Base-by-base conservation (phyloP, 495 filamentous ascomycete species). In the Amniculicola lignicola region DNA sequence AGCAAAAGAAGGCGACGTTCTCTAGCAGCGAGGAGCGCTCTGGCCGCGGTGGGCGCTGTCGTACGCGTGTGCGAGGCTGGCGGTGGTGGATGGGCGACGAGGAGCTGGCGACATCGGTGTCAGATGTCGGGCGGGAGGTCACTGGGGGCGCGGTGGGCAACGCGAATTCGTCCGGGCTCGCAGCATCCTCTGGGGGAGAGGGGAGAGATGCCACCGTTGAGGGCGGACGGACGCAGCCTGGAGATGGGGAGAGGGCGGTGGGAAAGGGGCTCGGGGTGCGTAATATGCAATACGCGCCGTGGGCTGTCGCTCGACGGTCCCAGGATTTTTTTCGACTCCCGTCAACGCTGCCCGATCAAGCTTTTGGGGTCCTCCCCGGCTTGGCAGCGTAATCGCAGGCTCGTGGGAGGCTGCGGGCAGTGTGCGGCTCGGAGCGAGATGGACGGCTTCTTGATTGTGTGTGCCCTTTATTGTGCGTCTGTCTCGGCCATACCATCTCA, bases 181-280 rank as follows among this genome's bases (percentile, higher is more conserved):
- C 27, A 44, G 48, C 63, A 66, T 65, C 53, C 42, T 65, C 53
- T 56, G 54, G 24, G n/a, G n/a, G n/a, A n/a, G 55, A 33, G 42
- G 27, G 23, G 28, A 42, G 24, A 38, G 61, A 40, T 21, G 61
- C 48, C 55, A 63, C 49, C 12, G 50, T 61, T n/a, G 24, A 23
- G 25, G 55, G 11, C 15, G 47, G 33, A 23, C 21, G 27, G n/a
- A 22, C 29, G 54, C 40, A 46, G 54, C 46, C 38, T 36, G 37
- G 29, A 19, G 39, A 22, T 33, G 40, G 27, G 22, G 22, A 38
- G 25, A 11, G 33, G 19, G n/a, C n/a, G n/a, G 54, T 2, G 22
- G 21, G 38, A 41, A 37, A 27, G 29, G 47, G 31, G 14, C n/a
- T n/a, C n/a, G 52, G 36, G 11, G 10, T 38, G 11, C 29, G 18